phyloP scores from a whole-genome alignment of 305 asterid genomes.

The Coffea humblotiana region DNA sequence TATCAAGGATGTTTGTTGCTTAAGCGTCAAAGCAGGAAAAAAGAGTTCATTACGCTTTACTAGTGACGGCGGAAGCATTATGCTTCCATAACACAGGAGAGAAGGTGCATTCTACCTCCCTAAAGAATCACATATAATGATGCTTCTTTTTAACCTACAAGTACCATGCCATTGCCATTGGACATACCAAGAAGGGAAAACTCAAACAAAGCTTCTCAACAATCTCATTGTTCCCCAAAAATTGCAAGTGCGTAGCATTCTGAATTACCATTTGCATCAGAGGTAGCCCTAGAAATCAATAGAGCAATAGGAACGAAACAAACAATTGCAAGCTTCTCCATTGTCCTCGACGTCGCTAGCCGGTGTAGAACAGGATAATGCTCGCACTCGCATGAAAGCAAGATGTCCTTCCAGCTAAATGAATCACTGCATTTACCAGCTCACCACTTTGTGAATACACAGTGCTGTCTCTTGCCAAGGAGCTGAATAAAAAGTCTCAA shows the following conservation, averaged over 20 bases:
- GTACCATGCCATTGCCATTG: neutral
- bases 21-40: neutral
- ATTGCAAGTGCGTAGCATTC: neutral
- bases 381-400: neutral
- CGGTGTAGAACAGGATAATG: neutral
- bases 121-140: neutral
- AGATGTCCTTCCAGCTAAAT: neutral
- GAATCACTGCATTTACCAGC: neutral
- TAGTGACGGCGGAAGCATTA: neutral
- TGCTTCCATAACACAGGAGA: neutral
- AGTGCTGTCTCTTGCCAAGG: neutral
- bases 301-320: neutral
- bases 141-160: neutral
- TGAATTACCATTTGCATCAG: neutral
- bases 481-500: conserved; percentile 20
- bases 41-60: neutral
- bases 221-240: neutral
- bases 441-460: neutral
- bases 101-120: neutral
- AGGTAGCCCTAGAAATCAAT: neutral
- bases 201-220: neutral
- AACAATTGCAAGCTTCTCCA: neutral
- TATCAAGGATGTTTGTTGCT: neutral
- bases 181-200: neutral
- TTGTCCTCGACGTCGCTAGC: neutral